phyloP scores from a whole-genome alignment of 2,329 filamentous ascomycete species.

The Sarocladium oryzae region DNA sequence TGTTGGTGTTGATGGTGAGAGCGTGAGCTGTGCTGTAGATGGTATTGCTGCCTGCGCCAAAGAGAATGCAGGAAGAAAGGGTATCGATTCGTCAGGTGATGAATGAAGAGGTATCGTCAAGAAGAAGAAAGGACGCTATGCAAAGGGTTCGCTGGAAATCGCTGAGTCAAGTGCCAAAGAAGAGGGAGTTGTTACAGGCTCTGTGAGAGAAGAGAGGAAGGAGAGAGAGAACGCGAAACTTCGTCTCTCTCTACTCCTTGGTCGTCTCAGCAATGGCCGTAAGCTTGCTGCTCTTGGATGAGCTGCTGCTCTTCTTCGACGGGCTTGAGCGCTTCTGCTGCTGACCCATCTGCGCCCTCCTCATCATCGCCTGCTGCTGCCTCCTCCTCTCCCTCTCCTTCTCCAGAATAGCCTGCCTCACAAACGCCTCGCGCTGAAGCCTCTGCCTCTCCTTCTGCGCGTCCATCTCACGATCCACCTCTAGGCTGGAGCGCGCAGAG shows the following conservation, averaged over 20 bases:
- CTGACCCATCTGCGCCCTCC: not conserved
- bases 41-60: too few relatives aligned
- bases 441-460: not conserved
- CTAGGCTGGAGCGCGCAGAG: conserved; percentile 3
- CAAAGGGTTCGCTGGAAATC: too few relatives aligned
- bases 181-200: not conserved
- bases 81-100: too few relatives aligned
- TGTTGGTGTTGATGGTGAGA: too few relatives aligned
- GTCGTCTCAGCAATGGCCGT: conserved; percentile 5
- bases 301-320: conserved; percentile 2
- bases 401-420: not conserved
- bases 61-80: too few relatives aligned
- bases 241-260: not conserved
- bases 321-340: not conserved
- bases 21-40: too few relatives aligned
- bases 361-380: conserved; percentile 8
- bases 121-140: too few relatives aligned
- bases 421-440: not conserved
- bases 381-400: conserved; percentile 6
- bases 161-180: too few relatives aligned
- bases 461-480: conserved; percentile 8
- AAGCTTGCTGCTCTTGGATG: conserved; percentile 3
- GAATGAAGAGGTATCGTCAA: too few relatives aligned
- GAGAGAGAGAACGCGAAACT: not conserved
- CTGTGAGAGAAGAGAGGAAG: not conserved